These are phyloP conservation scores for Saccharomycopsis sp. DNA, from an alignment of 805 yeast genomes.

Conservation along the genomic window DNA sequence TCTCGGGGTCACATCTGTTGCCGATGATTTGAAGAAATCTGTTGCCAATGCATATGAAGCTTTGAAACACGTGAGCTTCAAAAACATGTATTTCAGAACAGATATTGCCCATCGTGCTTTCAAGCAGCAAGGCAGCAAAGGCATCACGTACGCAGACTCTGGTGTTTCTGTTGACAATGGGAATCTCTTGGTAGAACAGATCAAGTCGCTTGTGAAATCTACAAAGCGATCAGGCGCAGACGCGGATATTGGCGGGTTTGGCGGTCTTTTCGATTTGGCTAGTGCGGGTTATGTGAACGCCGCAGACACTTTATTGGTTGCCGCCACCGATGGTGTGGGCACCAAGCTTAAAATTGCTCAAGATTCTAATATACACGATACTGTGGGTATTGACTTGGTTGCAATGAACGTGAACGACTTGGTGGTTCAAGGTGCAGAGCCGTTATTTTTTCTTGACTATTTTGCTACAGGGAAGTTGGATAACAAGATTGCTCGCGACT, in stretches of 20 bases:
- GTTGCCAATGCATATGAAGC: constrained; percentile 83
- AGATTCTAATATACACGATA: constrained; percentile 75
- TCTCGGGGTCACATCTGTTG: constrained; percentile 86
- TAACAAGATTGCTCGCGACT: constrained; percentile 71
- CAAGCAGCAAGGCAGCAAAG: constrained; percentile 33
- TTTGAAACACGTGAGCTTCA: constrained; percentile 64
- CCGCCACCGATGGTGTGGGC: constrained; percentile 99
- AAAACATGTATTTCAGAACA: constrained; percentile 71
- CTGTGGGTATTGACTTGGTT: constrained; percentile 98
- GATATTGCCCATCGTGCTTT: constrained; percentile 98
- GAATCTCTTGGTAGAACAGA: constrained; percentile 78
- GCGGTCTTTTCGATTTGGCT: constrained; percentile 88
- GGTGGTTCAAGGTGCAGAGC: constrained; percentile 98
- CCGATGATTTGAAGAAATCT: constrained; percentile 64
- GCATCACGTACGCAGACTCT: constrained; percentile 84
- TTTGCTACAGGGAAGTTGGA: constrained; percentile 93
- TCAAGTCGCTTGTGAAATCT: constrained; percentile 82
- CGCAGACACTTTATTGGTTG: constrained; percentile 74
- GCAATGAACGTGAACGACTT: constrained; percentile 99
- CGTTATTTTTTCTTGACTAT: constrained; percentile 88
- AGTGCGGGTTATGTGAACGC: constrained; percentile 76
- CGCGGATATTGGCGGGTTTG: constrained; percentile 97
- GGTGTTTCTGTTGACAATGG: constrained; percentile 98
- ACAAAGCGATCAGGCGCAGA: constrained; percentile 96
- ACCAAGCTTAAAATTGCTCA: constrained; percentile 95